Evolutionary conservation across 2,329 filamentous ascomycete species (phyloP), one percentile per base, ranked within the genome.

Genomic region (Colletotrichum brevisporum): DNA sequence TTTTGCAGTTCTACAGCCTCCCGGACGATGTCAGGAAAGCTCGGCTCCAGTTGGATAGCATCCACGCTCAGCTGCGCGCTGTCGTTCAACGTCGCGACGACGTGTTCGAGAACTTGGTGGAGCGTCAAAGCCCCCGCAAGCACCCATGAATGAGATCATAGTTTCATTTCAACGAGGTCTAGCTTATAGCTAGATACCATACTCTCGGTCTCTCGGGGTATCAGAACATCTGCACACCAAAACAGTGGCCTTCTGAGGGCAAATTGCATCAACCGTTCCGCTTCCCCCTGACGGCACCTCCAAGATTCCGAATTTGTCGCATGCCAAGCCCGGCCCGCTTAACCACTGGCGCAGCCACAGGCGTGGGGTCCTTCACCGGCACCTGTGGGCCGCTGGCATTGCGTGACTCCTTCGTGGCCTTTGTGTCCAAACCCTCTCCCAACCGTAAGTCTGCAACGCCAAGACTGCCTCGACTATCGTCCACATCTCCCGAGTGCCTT

Each of bases 91-190:
- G 86, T 73, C 87, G 94, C 62, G 94, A 97, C 77, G 85, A 82
- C 36, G 84, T 94, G 63, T 97, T 97, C 76, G 94, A 95, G 76
- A 87, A 85, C 2, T 77, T 96, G 54, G 89, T 94, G 2, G 89
- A 90, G 74, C 83, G 85, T 48, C 87, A 89, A 75, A 89, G 87
- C 62, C 88, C 88, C 2, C 79, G 82, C 65, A 86, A 83, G 71
- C 74, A 77, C 61, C 74, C 74, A 58, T 79, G 76, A 74, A 36
- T 24, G 21, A 24, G 21, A 24, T 24, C 21, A 24, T 24, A 24
- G 10, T 36, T 36, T 10, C 31, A 36, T 10, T 36, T 36, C 31
- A 36, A 36, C 31, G 31, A 36, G 31, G 10, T 10, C 31, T 36
- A 36, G 31, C 31, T 36, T 36, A 36, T 10, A 36, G 31, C 31